A percentile compares a stretch with the other conserved stretches of the same genome.
Conservation (phyloP, 495 filamentous ascomycete species). For the Neurospora sublineolata region DNA sequence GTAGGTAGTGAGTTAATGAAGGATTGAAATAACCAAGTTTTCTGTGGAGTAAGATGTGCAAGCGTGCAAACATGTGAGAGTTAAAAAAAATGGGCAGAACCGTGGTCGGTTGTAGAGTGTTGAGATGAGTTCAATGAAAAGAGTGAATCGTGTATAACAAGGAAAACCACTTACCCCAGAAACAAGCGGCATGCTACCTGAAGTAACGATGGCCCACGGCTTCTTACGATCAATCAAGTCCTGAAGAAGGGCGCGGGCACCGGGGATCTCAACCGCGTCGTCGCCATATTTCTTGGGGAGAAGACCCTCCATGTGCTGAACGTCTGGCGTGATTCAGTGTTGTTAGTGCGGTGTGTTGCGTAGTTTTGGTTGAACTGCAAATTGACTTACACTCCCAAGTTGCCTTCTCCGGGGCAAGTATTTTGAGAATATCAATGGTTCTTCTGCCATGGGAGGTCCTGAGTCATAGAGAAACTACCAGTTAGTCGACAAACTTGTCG, state of each 20-base stretch:
- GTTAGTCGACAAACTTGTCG: background rate
- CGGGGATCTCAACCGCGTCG: conserved; percentile 76
- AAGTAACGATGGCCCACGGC: conserved; percentile 89
- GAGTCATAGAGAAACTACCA: background rate
- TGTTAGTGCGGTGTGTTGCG: background rate
- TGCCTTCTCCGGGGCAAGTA: conserved; percentile 68
- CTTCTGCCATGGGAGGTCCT: conserved; percentile 76
- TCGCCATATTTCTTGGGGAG: conserved; percentile 65
- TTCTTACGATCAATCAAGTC: conserved; percentile 34
- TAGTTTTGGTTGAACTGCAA: background rate
- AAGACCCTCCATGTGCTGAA: conserved; percentile 62
- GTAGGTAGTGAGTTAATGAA: background rate
- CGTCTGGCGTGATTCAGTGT: conserved; percentile 43
- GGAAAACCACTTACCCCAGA: conserved; percentile 35
- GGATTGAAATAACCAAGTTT: background rate
- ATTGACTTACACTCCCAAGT: conserved; percentile 75
- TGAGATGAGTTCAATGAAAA: background rate
- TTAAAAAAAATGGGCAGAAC: background rate
- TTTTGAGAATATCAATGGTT: conserved; percentile 64
- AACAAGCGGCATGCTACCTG: conserved; percentile 70
- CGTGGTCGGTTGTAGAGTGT: background rate
- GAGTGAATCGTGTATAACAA: background rate
- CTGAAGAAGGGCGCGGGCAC: conserved; percentile 37
- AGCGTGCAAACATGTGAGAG: too few relatives aligned
- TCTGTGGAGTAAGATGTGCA: too few relatives aligned